Evolutionary conservation across 2,329 filamentous ascomycete species (phyloP).

Genomic region (Metarhizium guizhouense): DNA sequence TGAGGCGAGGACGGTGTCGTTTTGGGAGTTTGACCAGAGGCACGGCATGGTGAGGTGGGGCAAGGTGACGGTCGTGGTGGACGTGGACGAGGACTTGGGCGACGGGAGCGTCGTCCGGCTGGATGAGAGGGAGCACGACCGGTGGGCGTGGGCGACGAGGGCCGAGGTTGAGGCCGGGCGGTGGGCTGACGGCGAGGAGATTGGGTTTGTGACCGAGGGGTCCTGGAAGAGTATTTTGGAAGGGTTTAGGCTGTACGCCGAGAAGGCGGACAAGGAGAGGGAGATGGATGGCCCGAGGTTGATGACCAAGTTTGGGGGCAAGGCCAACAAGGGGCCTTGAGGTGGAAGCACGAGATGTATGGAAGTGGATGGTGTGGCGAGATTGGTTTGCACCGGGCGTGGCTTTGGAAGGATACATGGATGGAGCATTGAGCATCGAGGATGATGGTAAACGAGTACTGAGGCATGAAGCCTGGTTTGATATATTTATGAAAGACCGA

Average conservation of each 20-base stretch:
- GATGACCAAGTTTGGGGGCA: background rate
- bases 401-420: too few species aligned
- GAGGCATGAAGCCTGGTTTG: too few species aligned
- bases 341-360: background rate
- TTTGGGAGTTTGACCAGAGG: slow-evolving; percentile 13
- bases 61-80: slow-evolving; percentile 20
- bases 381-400: too few species aligned
- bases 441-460: too few species aligned
- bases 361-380: too few species aligned
- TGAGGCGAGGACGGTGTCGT: slow-evolving; percentile 12
- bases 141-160: slow-evolving; percentile 29
- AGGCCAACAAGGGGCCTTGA: background rate
- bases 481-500: too few species aligned
- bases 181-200: slow-evolving; percentile 14
- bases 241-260: slow-evolving; percentile 20
- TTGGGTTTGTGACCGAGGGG: slow-evolving; percentile 24
- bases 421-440: too few species aligned
- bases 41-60: slow-evolving; percentile 13
- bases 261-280: slow-evolving; percentile 2
- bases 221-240: slow-evolving; percentile 22
- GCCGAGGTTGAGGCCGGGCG: slow-evolving; percentile 19
- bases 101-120: slow-evolving; percentile 5
- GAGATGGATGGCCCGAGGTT: background rate
- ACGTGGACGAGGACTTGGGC: slow-evolving; percentile 13
- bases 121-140: slow-evolving; percentile 23